phyloP scores from a whole-genome alignment of 257 asterid genomes.

The Mentha longifolia region DNA sequence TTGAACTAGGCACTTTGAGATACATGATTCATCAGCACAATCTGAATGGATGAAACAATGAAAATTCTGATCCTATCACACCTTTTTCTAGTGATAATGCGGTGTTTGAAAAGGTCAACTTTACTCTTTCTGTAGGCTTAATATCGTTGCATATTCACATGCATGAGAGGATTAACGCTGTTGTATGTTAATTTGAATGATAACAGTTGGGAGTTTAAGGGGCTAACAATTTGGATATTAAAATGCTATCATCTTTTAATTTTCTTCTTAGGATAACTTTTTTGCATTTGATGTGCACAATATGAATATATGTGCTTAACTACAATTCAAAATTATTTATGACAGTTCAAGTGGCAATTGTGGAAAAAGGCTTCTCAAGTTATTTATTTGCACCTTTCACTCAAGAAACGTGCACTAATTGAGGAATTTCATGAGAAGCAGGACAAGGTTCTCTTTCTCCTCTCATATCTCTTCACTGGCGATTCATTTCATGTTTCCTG shows the following conservation, averaged over 20 bases:
- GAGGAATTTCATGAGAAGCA: constrained; percentile 94
- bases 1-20: not conserved
- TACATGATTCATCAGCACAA: not conserved
- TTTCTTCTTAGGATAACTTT: not conserved
- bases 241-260: not conserved
- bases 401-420: constrained; percentile 82
- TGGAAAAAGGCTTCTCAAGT: constrained; percentile 92
- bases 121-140: not conserved
- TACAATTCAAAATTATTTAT: constrained; percentile 11
- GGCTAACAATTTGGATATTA: not conserved
- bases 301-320: not conserved
- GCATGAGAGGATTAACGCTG: not conserved
- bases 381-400: constrained; percentile 78
- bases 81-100: not conserved
- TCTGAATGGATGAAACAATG: not conserved
- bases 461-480: constrained; percentile 29
- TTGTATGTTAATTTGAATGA: not conserved
- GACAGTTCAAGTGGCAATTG: constrained; percentile 87
- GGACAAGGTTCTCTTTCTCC: constrained; percentile 75
- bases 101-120: not conserved
- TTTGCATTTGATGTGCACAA: constrained; percentile 4
- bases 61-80: not conserved
- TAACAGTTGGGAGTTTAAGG: not conserved
- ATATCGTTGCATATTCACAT: not conserved
- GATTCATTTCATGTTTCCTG: constrained; percentile 10